These are phyloP conservation scores for Pseudevernia furfuracea DNA, from an alignment of 495 filamentous ascomycete species.

Conservation along the genomic window DNA sequence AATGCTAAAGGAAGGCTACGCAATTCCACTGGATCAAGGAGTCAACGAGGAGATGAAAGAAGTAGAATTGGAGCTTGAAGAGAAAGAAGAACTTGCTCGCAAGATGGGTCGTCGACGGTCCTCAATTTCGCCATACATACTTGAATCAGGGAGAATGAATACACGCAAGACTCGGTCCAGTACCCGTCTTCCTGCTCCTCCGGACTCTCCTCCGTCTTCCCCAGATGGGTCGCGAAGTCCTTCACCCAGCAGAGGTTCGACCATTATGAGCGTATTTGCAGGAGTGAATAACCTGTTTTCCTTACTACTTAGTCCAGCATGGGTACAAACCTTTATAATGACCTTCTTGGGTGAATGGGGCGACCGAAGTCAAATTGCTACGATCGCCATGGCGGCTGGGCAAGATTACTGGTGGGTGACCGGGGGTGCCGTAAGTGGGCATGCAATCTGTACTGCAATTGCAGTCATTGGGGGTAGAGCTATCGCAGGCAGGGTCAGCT, in stretches of 20 bases:
- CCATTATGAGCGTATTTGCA: constrained; percentile 37
- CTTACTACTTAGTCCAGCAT: constrained; percentile 83
- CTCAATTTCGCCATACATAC: constrained; percentile 44
- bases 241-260: constrained; percentile 39
- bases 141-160: constrained; percentile 43
- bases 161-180: constrained; percentile 40
- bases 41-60: constrained; percentile 94
- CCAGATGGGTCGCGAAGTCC: constrained; percentile 48
- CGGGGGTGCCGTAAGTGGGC: constrained; percentile 76
- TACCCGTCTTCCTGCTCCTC: constrained; percentile 46
- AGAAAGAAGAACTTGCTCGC: constrained; percentile 68
- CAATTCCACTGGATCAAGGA: constrained; percentile 80
- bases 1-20: constrained; percentile 78
- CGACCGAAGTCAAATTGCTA: constrained; percentile 94
- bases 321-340: constrained; percentile 99
- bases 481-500: constrained; percentile 86
- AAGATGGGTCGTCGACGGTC: constrained; percentile 48
- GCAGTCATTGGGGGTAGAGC: constrained; percentile 92
- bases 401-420: constrained; percentile 99
- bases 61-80: constrained; percentile 88
- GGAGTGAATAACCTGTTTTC: constrained; percentile 84
- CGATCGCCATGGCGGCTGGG: constrained; percentile 96
- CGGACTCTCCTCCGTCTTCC: constrained; percentile 45
- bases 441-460: constrained; percentile 80
- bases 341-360: constrained; percentile 98